Evolutionary conservation across 345 rosid genomes (phyloP).

Genomic region (Euclidium syriacum): DNA sequence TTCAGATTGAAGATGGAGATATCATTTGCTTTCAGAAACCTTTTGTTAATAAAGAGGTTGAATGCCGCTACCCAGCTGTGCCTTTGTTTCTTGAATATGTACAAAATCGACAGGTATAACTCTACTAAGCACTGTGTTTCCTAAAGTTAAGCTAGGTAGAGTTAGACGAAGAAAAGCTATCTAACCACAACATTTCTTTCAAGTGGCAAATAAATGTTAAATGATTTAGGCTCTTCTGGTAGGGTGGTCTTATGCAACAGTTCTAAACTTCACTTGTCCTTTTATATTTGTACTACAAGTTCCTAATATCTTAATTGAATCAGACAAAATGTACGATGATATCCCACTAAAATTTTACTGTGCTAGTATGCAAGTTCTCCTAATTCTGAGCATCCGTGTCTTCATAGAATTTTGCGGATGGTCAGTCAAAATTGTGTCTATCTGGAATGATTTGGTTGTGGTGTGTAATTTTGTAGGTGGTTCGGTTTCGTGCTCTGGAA

Average conservation of each 20-base stretch:
- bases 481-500: conserved; percentile 82
- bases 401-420: neutral
- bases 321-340: neutral
- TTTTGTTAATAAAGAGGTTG: conserved; percentile 39
- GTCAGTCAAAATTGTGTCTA: neutral
- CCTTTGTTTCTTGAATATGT: conserved; percentile 84
- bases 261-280: neutral
- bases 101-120: conserved; percentile 80
- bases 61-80: conserved; percentile 69
- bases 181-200: neutral
- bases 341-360: neutral
- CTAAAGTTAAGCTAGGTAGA: neutral
- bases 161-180: neutral
- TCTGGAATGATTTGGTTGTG: neutral
- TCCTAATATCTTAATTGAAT: neutral
- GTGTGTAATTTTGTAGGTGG: conserved; percentile 49
- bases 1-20: conserved; percentile 95
- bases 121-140: neutral
- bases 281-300: neutral
- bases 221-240: conserved; percentile 5
- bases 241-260: neutral
- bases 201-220: neutral
- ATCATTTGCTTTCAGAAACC: conserved; percentile 82
- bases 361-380: conserved; percentile 4
- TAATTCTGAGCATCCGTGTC: neutral